Base-by-base conservation (phyloP, 2,329 filamentous ascomycete species). In the Metarhizium sp. region DNA sequence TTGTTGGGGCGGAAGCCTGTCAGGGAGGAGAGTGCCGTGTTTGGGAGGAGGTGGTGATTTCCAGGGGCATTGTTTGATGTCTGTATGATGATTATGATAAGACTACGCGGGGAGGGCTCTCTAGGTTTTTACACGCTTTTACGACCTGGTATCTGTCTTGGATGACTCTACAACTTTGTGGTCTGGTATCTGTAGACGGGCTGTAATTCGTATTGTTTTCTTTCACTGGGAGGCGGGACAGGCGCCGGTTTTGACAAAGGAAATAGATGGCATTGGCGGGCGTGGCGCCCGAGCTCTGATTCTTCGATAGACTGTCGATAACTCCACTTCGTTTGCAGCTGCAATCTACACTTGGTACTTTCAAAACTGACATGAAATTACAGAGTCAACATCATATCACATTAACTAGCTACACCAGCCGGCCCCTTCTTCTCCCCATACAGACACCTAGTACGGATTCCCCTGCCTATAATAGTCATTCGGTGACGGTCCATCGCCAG, bases 381-480 rank as follows among this genome's bases (percentile, higher is more conserved):
- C 38, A 14, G 16, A 14, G 42, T 20, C n/a, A 45, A 8, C 42
- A 20, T 45, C 42, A 20, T 20, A 20, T 45, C 5, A 20, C 42
- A 20, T 45, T 45, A 20, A 45, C 42, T 20, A 20, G n/a, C 42
- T 20, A 6, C 18, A 13, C 10, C 32, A 45, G 2, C 7, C 16
- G 6, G 3, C 42, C 16, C n/a, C 16, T 8, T 20, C 6, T 8
- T 10, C 6, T 18, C 2, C 7, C 42, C 1, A 45, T 40, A 11
- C n/a, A 18, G 40, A 14, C n/a, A 45, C n/a, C 18, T 40, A 51
- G 14, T 51, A 51, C 29, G n/a, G 46, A 13, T 40, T 16, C 18
- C 51, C 36, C 51, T 78, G 75, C 51, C 79, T 71, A 63, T 84
- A 84, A 62, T 80, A 84, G 64, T 82, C 81, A 51, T 73, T 75